These are phyloP conservation scores for Coelastrella sp. DNA, from an alignment of 139 green algal species.

Conservation along the genomic window DNA sequence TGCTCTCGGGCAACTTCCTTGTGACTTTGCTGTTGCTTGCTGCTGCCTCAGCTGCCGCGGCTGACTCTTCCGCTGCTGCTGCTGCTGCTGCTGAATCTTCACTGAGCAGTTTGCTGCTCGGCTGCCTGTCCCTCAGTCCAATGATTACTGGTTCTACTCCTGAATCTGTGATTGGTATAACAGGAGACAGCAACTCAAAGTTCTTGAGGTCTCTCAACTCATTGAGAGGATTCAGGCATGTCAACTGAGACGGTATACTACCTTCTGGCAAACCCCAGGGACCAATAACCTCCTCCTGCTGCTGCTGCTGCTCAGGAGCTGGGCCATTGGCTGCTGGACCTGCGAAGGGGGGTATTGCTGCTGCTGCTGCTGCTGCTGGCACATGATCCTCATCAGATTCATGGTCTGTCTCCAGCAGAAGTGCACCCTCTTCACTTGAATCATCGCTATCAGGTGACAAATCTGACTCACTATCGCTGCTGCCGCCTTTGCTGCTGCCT, in stretches of 20 bases:
- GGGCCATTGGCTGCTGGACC: neutral
- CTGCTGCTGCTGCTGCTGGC: slow-evolving; percentile 29
- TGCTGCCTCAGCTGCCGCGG: neutral
- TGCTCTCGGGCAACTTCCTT: neutral
- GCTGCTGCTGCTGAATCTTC: too few species aligned
- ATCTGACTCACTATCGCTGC: too few species aligned
- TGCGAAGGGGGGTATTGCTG: too few species aligned
- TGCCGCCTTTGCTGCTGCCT: neutral
- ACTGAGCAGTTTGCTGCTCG: neutral
- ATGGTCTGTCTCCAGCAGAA: neutral
- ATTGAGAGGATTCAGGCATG: slow-evolving; percentile 17
- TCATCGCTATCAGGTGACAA: too few species aligned
- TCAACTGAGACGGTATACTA: neutral
- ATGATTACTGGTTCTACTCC: neutral
- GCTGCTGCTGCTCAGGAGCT: slow-evolving; percentile 26
- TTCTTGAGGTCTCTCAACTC: neutral
- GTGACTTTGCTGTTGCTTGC: neutral
- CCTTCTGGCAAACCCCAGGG: slow-evolving; percentile 16
- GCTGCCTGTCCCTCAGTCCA: neutral
- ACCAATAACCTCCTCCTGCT: neutral
- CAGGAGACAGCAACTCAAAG: slow-evolving; percentile 31
- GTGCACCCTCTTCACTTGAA: too few species aligned
- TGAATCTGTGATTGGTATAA: slow-evolving; percentile 17
- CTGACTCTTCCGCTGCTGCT: slow-evolving; percentile 13
- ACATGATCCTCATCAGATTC: neutral